These are phyloP conservation scores for Saururus chinensis DNA, from an alignment of 164 flowering plant species.

Conservation along the genomic window DNA sequence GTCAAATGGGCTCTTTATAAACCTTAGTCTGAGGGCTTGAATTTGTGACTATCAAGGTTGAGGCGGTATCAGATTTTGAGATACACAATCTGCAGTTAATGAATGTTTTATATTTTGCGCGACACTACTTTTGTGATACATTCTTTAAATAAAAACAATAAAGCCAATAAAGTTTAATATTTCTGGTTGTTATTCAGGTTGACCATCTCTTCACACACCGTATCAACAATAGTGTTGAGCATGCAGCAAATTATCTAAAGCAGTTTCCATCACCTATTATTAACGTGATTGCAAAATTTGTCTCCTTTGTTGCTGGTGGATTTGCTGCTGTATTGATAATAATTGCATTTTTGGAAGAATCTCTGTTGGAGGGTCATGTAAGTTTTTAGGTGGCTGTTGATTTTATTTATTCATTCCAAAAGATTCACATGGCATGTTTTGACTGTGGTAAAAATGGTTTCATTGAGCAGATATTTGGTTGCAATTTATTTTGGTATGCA, in stretches of 20 bases:
- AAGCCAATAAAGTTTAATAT: too few species aligned
- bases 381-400: slow-evolving; percentile 1
- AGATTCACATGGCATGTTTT: not conserved
- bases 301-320: slow-evolving; percentile 93
- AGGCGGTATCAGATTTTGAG: too few species aligned
- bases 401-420: not conserved
- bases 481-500: slow-evolving; percentile 93
- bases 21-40: too few species aligned
- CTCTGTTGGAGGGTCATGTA: slow-evolving; percentile 99
- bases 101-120: not conserved
- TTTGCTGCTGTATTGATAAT: slow-evolving; percentile 92
- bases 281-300: slow-evolving; percentile 74
- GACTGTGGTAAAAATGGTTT: not conserved
- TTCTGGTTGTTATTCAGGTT: slow-evolving; percentile 41
- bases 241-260: slow-evolving; percentile 80
- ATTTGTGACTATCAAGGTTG: too few species aligned
- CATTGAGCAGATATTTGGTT: slow-evolving; percentile 76
- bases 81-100: too few species aligned
- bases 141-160: too few species aligned
- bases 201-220: slow-evolving; percentile 94
- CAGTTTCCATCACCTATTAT: slow-evolving; percentile 93
- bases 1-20: too few species aligned
- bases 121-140: too few species aligned
- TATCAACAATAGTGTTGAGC: slow-evolving; percentile 64
- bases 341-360: slow-evolving; percentile 93